phyloP scores from a whole-genome alignment of 1,139 yeast genomes.

The Candida buenavistaensis region DNA sequence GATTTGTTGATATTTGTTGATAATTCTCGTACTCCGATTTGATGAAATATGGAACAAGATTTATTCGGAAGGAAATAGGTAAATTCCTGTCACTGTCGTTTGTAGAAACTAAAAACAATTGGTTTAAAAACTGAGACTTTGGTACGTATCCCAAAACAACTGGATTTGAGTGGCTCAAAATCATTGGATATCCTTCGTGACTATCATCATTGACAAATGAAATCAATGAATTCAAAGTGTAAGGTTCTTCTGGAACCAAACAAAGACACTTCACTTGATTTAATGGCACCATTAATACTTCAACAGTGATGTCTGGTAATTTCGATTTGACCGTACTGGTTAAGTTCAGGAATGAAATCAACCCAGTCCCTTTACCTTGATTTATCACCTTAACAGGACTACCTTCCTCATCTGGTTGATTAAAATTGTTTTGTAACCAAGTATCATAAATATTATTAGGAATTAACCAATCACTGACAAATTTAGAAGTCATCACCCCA shows the following conservation, averaged over 20 bases:
- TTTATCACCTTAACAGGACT: constrained; percentile 18
- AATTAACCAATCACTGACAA: constrained; percentile 48
- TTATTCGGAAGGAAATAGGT: constrained; percentile 20
- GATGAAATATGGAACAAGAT: constrained; percentile 22
- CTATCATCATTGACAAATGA: constrained; percentile 28
- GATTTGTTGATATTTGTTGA: constrained; percentile 17
- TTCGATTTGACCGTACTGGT: constrained; percentile 29
- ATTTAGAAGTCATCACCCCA: constrained; percentile 53
- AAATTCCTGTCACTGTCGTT: constrained; percentile 11
- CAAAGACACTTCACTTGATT: constrained; percentile 27
- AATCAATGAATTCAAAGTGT: constrained; percentile 22
- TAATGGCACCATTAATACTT: constrained; percentile 35
- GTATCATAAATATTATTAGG: constrained; percentile 52
- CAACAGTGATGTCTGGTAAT: constrained; percentile 36
- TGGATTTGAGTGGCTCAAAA: constrained; percentile 27
- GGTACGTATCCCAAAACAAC: constrained; percentile 37
- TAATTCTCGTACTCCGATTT: constrained; percentile 23
- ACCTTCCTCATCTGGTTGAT: constrained; percentile 12
- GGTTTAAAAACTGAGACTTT: constrained; percentile 20
- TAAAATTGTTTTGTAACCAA: constrained; percentile 37
- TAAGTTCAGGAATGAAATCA: constrained; percentile 34
- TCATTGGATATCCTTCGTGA: constrained; percentile 48
- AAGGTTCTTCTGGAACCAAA: constrained; percentile 26
- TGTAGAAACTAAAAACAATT: constrained; percentile 19
- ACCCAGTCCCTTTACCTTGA: constrained; percentile 43